phyloP scores from a whole-genome alignment of 306 rosid species.

The Rosa persica region DNA sequence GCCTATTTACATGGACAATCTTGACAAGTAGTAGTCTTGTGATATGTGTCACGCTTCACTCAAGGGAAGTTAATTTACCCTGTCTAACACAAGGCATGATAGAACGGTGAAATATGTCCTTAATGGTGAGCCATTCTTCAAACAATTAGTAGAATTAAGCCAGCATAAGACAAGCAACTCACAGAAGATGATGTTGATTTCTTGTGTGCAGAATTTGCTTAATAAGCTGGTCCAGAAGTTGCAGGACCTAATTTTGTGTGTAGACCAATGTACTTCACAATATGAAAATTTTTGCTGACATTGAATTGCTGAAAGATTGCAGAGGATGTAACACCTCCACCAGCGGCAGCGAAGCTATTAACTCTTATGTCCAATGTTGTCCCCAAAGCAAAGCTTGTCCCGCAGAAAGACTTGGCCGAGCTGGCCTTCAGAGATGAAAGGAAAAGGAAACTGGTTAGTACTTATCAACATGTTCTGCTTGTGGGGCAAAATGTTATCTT shows the following conservation, averaged over 20 bases:
- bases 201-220: background rate
- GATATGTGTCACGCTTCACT: background rate
- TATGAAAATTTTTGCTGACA: conserved; percentile 37
- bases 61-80: background rate
- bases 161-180: background rate
- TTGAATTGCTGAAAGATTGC: conserved; percentile 65
- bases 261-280: background rate
- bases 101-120: background rate
- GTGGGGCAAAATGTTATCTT: background rate
- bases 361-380: conserved; percentile 55
- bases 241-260: background rate
- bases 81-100: background rate
- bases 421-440: conserved; percentile 65
- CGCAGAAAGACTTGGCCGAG: conserved; percentile 55
- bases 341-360: conserved; percentile 52
- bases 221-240: background rate
- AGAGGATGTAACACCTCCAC: conserved; percentile 71
- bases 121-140: background rate
- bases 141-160: background rate
- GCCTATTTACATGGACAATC: background rate
- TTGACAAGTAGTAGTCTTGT: background rate
- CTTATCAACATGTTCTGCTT: background rate
- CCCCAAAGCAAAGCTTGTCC: conserved; percentile 82
- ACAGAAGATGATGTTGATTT: background rate
- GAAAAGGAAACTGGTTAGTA: conserved; percentile 79